Base-by-base conservation (phyloP, 352 stramenopile species). In the Pythium biforme region DNA sequence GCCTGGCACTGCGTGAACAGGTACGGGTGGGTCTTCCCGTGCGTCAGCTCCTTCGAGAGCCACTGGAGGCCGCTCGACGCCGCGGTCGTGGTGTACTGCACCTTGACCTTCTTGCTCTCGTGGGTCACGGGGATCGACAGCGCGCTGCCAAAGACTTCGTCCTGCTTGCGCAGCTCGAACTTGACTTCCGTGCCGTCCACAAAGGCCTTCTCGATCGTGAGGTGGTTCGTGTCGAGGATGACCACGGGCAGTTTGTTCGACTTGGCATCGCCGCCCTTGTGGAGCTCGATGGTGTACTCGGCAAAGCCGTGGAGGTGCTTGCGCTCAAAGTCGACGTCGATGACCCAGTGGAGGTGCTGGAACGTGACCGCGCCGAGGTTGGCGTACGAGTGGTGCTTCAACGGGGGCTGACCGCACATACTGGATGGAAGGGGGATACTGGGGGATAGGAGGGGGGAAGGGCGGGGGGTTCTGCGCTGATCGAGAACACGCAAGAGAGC, bases 1-100 rank as follows among this genome's bases (percentile, higher is more conserved):
- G 96, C 95, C 41, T 93, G 84, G 63, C 87, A 96, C 66, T 98
- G 93, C 22, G 92, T 98, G 73, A 98, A 98, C 25, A 98, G 74
- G 72, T 98, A 99, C 11, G 96, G 96, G 61, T 95, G 79, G 47
- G 85, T 88, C 70, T 98, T 97, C 19, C 89, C 94, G 20, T 92
- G 90, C 39, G 97, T 99, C 69, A 98, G 95, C 58, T 90, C 80
- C 46, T 97, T 96, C 8, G 76, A 74, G 14, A 99, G 83, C 66
- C 57, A 64, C 34, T 62, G 55, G 3, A 62, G 55, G 15, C 55
- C 55, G 45, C 43, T 55, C 4, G 55, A 62, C 0, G 22, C 55
- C 31, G 45, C 55, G 14, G 55, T 62, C 55, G 55, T 62, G 11
- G 55, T 40, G 71, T 97, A 98, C 26, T 81, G 45, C 55, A 98